Evolutionary conservation across 345 rosid genomes (phyloP), one percentile per base, ranked within the genome.

Genomic region (Kandelia obovata): DNA sequence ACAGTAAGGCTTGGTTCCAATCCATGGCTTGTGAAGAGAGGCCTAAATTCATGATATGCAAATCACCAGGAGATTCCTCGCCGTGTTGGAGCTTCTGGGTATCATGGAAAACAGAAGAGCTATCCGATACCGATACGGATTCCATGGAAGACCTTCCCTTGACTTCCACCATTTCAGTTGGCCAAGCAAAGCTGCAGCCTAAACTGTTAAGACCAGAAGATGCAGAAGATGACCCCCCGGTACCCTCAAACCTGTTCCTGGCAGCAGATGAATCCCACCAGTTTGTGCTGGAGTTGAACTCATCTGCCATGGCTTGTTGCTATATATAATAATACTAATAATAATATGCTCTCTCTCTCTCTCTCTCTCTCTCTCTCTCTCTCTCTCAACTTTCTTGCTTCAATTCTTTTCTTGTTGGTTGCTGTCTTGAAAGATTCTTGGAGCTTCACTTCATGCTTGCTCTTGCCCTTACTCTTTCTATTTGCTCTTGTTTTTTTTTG

Each of bases 1-100:
- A 95, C 99, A 90, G 69, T 67, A 92, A 79, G n/a, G 90, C 68
- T 69, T 86, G 96, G 68, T 87, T 89, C 98, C 99, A 92, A 35
- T 92, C 96, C 75, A 88, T 74, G 84, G 88, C 77, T 46, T 81
- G 99, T 2, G 96, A 87, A 65, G 99, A 86, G 59, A 95, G 92
- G 53, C 92, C 96, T 76, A 95, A 71, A 37, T 88, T 89, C 92
- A 95, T 95, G 91, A 92, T 84, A 26, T 92, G 92, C 58, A 86
- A 81, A 34, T 81, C 88, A 32, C 74, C 75, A 65, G 56, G 76
- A 58, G 76, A 69, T 20, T 67, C 74, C 15, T 72, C 75, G 19
- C 66, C 25, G 31, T 62, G 62, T 53, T 85, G 87, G 63, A 79
- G 83, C 68, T 82, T 80, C 67, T 70, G 78, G 65, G 75, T 73